Percentiles rank a stretch among this genome's conserved stretches.
Conservation (phyloP, 352 stramenopile genomes). For the Phytophthora lateralis region DNA sequence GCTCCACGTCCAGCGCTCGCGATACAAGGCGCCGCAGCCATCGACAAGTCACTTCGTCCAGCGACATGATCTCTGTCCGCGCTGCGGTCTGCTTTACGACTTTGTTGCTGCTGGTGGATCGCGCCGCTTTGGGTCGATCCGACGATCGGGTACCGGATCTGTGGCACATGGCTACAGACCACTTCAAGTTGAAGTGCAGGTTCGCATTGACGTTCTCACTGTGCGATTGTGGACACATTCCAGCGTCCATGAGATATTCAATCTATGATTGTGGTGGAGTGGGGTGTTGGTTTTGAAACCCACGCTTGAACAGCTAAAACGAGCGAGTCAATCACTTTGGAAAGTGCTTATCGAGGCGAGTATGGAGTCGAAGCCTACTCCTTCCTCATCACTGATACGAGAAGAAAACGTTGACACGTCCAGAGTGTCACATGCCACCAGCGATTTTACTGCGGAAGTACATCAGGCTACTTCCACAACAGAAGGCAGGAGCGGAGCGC, state of each 20-base stretch:
- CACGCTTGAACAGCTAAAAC: constrained; percentile 7
- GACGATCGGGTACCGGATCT: constrained; percentile 13
- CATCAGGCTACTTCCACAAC: not conserved
- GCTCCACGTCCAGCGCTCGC: constrained; percentile 62
- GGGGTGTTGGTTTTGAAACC: constrained; percentile 24
- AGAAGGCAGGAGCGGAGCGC: not conserved
- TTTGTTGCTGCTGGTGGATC: not conserved
- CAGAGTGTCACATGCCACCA: not conserved
- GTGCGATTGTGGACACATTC: not conserved
- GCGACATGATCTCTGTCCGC: constrained; percentile 11
- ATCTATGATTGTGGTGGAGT: not conserved
- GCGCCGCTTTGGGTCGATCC: constrained; percentile 21
- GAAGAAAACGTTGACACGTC: not conserved
- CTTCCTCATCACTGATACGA: not conserved
- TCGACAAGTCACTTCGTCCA: constrained; percentile 57
- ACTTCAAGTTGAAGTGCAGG: constrained; percentile 12
- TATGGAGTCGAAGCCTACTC: not conserved
- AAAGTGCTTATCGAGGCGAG: not conserved
- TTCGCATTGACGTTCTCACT: not conserved
- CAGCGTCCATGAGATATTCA: not conserved
- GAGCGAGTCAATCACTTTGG: constrained; percentile 6
- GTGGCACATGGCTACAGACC: constrained; percentile 23
- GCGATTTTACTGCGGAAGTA: not conserved
- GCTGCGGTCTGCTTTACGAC: too few relatives aligned
- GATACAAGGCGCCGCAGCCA: constrained; percentile 77